These are phyloP conservation scores for Trypanosoma vivax DNA, from an alignment of 208 protist genomes.

Conservation along the genomic window DNA sequence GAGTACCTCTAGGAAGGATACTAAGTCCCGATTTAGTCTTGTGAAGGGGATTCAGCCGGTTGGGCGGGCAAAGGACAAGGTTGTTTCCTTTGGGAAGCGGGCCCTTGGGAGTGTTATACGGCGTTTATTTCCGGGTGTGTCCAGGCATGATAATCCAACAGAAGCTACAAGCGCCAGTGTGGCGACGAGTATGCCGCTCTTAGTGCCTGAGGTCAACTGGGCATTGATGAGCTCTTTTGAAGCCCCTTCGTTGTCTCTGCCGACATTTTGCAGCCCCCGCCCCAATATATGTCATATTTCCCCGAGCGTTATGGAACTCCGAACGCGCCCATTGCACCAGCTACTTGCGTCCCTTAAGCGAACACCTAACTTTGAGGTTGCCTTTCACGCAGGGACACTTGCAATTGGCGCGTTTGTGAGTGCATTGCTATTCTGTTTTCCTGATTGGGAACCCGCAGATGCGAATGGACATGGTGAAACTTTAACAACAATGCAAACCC, in stretches of 20 bases:
- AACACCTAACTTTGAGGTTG: conserved; percentile 21
- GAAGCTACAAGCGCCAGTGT: not conserved
- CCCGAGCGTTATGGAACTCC: no score
- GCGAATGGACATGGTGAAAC: no score
- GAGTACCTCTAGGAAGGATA: not conserved
- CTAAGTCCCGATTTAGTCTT: no score
- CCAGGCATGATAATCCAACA: not conserved
- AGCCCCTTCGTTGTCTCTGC: not conserved
- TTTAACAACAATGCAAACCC: no score
- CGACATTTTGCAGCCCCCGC: not conserved
- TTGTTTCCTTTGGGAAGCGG: not conserved
- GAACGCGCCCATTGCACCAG: no score
- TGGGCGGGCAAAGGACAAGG: not conserved
- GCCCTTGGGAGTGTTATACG: not conserved
- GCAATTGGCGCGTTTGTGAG: conserved; percentile 60
- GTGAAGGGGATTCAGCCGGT: not conserved
- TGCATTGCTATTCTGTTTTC: conserved; percentile 31
- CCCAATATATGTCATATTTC: not conserved
- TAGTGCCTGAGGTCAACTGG: not conserved
- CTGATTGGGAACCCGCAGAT: not conserved
- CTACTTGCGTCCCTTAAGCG: conserved; percentile 11
- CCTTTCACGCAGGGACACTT: conserved; percentile 42
- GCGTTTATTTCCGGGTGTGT: not conserved
- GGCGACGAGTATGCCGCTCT: not conserved
- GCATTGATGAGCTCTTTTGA: not conserved